Conservation (phyloP, 2,329 filamentous ascomycete species). For the Trichoderma afroharzianum region DNA sequence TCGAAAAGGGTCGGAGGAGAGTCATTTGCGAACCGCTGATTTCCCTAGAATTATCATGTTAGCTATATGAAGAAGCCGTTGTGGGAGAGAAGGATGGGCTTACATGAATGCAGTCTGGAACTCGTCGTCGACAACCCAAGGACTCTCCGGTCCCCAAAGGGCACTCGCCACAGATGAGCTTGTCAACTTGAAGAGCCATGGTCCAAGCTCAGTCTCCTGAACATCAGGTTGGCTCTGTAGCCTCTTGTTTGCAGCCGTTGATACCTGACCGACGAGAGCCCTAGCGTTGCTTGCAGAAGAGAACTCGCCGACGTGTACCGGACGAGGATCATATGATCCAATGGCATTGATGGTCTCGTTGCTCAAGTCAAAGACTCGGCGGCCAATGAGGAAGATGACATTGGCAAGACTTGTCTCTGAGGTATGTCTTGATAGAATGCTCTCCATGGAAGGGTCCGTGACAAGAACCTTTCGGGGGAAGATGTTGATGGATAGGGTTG, state of each 20-base stretch:
- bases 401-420: slow-evolving; percentile 30
- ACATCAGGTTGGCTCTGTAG: slow-evolving; percentile 22
- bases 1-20: slow-evolving; percentile 26
- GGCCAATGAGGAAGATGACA: slow-evolving; percentile 29
- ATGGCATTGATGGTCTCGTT: slow-evolving; percentile 24
- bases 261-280: slow-evolving; percentile 24
- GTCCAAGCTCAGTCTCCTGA: slow-evolving; percentile 24
- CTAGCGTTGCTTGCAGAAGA: slow-evolving; percentile 24
- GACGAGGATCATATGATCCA: slow-evolving; percentile 27
- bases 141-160: slow-evolving; percentile 31
- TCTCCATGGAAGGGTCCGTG: slow-evolving; percentile 28
- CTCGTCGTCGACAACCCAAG: slow-evolving; percentile 30
- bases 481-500: slow-evolving; percentile 28
- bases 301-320: slow-evolving; percentile 29
- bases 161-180: slow-evolving; percentile 31
- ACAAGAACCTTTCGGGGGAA: slow-evolving; percentile 28
- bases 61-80: neutral
- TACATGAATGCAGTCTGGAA: slow-evolving; percentile 32
- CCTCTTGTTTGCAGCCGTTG: slow-evolving; percentile 22
- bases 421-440: slow-evolving; percentile 27
- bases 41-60: slow-evolving; percentile 21
- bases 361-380: slow-evolving; percentile 27
- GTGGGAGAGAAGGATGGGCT: neutral
- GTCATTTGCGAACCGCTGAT: slow-evolving; percentile 30
- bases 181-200: slow-evolving; percentile 30